Conservation (phyloP, 2,329 filamentous ascomycete species). For the Ophiostoma perfectum region DNA sequence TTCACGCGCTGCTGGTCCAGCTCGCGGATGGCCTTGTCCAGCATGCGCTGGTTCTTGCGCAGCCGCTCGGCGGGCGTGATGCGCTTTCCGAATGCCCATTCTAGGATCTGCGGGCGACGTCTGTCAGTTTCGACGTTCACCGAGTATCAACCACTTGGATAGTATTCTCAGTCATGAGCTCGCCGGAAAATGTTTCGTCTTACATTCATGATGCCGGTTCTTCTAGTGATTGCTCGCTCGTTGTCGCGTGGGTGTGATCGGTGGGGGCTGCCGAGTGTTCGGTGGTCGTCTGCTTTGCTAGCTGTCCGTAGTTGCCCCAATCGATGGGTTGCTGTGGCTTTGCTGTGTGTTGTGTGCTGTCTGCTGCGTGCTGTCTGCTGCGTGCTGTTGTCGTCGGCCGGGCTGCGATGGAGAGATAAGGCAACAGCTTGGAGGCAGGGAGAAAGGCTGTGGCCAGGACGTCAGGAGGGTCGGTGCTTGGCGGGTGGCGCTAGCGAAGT, state of each 20-base stretch:
- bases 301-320: background rate
- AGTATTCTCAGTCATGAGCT: too few species aligned
- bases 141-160: too few species aligned
- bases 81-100: constrained; percentile 99
- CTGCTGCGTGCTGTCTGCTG: background rate
- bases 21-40: constrained; percentile 96
- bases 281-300: background rate
- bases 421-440: constrained; percentile 15
- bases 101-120: constrained; percentile 62
- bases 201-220: constrained; percentile 24
- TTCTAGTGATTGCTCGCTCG: background rate
- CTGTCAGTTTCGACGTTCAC: too few species aligned
- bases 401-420: constrained; percentile 12
- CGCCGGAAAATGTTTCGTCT: background rate
- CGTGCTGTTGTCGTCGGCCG: background rate
- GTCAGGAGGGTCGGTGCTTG: background rate
- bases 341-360: background rate
- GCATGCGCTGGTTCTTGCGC: constrained; percentile 89
- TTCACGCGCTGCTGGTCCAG: constrained; percentile 92
- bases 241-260: background rate
- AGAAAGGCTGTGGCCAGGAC: constrained; percentile 16
- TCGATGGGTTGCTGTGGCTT: background rate
- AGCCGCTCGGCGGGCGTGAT: constrained; percentile 92
- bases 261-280: background rate
- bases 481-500: constrained; percentile 8